Evolutionary conservation across 805 yeast species (phyloP).

Genomic region (Yamadazyma nakazawae): DNA sequence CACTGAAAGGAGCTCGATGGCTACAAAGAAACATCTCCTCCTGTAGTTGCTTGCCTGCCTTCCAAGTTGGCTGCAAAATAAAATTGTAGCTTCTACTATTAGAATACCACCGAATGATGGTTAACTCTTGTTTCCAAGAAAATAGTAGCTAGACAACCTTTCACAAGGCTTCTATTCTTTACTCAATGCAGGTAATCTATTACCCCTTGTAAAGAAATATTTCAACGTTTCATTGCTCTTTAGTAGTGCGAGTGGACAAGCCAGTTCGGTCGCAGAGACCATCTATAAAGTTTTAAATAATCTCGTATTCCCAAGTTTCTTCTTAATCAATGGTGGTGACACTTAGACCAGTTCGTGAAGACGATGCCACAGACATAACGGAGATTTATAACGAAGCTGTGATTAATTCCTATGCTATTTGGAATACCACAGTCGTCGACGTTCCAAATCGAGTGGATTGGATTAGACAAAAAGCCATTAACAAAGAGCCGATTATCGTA

Average conservation of each 20-base stretch:
- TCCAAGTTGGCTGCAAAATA: too few relatives aligned
- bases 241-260: not conserved
- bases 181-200: not conserved
- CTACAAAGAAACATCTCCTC: too few relatives aligned
- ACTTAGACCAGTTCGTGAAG: not conserved
- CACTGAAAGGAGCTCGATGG: too few relatives aligned
- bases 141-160: too few relatives aligned
- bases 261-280: not conserved
- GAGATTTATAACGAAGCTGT: slow-evolving; percentile 6
- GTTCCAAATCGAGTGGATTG: not conserved
- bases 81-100: too few relatives aligned
- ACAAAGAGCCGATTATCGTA: not conserved
- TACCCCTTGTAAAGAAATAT: not conserved
- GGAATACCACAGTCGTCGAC: slow-evolving; percentile 2
- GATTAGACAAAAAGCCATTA: not conserved
- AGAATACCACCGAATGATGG: too few relatives aligned
- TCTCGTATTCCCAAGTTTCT: not conserved
- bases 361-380: slow-evolving; percentile 2
- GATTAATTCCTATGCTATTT: slow-evolving; percentile 2
- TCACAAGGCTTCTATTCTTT: not conserved
- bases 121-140: too few relatives aligned
- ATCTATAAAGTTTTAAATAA: not conserved
- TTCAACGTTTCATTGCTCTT: not conserved
- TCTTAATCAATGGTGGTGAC: not conserved
- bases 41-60: not conserved